These are phyloP conservation scores for Teratosphaeria zuluensis DNA, from an alignment of 2,329 filamentous ascomycete genomes.

Conservation along the genomic window DNA sequence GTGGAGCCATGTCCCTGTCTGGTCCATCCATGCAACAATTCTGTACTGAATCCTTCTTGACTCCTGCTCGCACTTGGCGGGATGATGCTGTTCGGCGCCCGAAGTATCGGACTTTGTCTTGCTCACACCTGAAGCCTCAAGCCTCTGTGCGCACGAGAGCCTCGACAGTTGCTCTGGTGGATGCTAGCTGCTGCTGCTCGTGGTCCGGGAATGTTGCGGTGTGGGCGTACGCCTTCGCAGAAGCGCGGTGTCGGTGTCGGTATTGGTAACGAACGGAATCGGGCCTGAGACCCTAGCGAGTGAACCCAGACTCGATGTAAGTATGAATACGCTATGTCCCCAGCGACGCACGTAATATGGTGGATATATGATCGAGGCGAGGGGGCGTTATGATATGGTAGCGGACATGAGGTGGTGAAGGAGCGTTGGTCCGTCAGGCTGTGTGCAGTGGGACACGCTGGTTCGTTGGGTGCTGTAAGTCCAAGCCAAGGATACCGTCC, in stretches of 20 bases:
- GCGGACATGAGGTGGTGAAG: not conserved
- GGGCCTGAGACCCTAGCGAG: constrained; percentile 5
- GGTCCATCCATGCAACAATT: constrained; percentile 8
- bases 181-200: constrained; percentile 2
- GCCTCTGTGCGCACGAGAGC: not conserved
- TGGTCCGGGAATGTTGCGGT: constrained; percentile 1
- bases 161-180: not conserved
- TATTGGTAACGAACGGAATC: constrained; percentile 22
- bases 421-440: not conserved
- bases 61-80: not conserved
- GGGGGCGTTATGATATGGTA: not conserved
- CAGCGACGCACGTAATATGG: not conserved
- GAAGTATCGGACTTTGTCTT: constrained; percentile 1
- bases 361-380: not conserved
- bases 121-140: not conserved
- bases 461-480: not conserved
- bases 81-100: not conserved
- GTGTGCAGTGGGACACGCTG: not conserved
- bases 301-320: not conserved
- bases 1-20: constrained; percentile 20
- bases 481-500: not conserved
- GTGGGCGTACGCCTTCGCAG: constrained; percentile 16
- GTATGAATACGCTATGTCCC: not conserved
- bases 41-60: not conserved
- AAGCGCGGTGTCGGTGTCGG: constrained; percentile 10